Evolutionary conservation across 805 yeast species (phyloP), one percentile per base, ranked within the genome.

Genomic region (Ogataea kodamae): DNA sequence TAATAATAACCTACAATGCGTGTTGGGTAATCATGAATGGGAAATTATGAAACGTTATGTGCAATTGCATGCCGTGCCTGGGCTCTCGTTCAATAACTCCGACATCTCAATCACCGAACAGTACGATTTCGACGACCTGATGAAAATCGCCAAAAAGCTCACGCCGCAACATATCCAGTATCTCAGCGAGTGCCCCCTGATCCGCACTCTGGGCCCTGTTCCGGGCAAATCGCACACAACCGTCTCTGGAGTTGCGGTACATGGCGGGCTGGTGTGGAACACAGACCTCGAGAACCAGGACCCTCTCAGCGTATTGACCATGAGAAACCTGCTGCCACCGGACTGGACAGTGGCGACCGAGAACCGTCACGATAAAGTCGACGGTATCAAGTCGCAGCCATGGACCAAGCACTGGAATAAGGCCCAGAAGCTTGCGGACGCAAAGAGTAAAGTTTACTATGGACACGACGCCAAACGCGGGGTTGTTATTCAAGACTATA

Each of bases 401-500:
- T 62, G 67, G 67, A 34, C 57, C 5, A 54, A 50, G 22, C 52
- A 49, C 13, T 61, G 66, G 65, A 51, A 44, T 22, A 16, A 30
- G 9, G 35, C 48, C n/a, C 58, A 59, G 27, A 36, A 39, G 5
- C 45, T 45, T 9, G 28, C 28, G 5, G 25, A 45, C 1, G 18
- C 52, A 18, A 62, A 61, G 3, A 43, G 48, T 3, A 59, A 70
- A 14, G 87, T 85, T 3, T 76, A 75, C 49, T 89, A 89, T 54
- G 97, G 97, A 1, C 97, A 89, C 53, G 94, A 86, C 53, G 94
- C 97, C 3, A 67, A 76, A 35, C 64, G 79, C 35, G 96, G 96
- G 1, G 69, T 88, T 30, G 76, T 72, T 35, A 43, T 79, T 30
- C 71, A 72, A 44, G 70, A 72, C 41, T 86, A 67, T 56, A 68